Base-by-base conservation (phyloP, 164 flowering plant genomes). In the Nelumbo lutea region DNA sequence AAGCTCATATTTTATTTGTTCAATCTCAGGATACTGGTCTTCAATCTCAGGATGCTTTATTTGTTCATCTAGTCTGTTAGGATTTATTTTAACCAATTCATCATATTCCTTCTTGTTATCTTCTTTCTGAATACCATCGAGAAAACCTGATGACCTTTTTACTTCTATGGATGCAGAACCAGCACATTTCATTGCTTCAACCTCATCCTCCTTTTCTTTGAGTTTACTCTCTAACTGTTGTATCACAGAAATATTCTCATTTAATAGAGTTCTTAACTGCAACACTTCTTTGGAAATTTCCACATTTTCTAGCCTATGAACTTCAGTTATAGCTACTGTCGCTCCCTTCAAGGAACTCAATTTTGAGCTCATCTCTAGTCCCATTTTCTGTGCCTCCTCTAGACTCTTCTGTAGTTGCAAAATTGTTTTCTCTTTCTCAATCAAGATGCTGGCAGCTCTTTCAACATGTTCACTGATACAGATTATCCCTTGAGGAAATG, bases 371-470 rank as follows among this genome's bases (percentile, higher is more conserved):
- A 88, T 79, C 55, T 86, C 85, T 65, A 58, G 1, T 38, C 84
- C 81, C 73, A 82, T 65, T 59, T 73, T 77, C 57, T 84, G 88
- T 62, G 96, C 88, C 60, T 82, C 87, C 81, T 86, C 92, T 70
- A 89, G 77, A 70, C 83, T 84, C 67, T 70, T 76, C 59, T 84
- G 82, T 51, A 90, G 78, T 39, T 70, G 72, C 39, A 77, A 68
- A 61, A 92, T 84, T 53, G 77, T 81, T 74, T 80, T 84, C 65
- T 92, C 93, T 75, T 87, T 92, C 70, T 88, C 87, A 41, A 85
- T 52, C 74, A 79, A 87, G 53, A 69, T 77, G 70, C 64, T 82
- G 52, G 79, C 86, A 75, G 93, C 91, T 70, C 68, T 81, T 73
- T 82, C 84, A 68, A 87, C 84, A 59, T 84, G 84, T 70, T 87